Conservation (phyloP, 2,329 filamentous ascomycete genomes). For the Colletotrichum tofieldiae region DNA sequence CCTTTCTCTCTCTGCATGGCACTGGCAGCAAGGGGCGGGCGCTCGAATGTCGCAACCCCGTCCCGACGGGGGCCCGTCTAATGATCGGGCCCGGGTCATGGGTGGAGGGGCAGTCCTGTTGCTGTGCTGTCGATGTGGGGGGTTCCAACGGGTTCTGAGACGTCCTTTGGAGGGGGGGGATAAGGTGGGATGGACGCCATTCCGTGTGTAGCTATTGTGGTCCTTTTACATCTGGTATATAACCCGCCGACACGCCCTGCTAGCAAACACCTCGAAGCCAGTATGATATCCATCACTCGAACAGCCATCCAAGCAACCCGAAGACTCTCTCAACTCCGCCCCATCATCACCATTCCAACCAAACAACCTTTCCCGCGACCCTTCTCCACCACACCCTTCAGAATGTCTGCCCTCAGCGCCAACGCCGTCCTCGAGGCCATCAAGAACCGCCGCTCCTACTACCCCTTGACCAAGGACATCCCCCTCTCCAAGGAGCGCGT, state of each 20-base stretch:
- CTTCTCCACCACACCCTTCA: constrained; percentile 32
- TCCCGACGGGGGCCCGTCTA: constrained; percentile 53
- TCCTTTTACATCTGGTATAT: constrained; percentile 21
- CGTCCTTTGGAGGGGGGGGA: constrained; percentile 14
- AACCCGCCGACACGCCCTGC: constrained; percentile 15
- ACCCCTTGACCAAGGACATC: constrained; percentile 77
- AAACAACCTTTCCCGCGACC: constrained; percentile 22
- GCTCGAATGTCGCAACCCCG: constrained; percentile 33
- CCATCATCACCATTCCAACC: background rate
- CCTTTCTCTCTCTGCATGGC: background rate
- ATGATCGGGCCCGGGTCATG: constrained; percentile 31
- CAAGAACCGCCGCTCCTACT: constrained; percentile 79
- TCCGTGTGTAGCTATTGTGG: background rate
- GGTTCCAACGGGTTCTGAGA: constrained; percentile 34
- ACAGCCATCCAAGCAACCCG: constrained; percentile 27
- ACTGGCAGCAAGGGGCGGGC: background rate
- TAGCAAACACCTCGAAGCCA: too few relatives aligned
- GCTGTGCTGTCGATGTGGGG: constrained; percentile 29
- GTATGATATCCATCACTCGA: constrained; percentile 30
- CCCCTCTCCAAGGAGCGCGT: constrained; percentile 72
- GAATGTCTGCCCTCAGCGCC: constrained; percentile 54
- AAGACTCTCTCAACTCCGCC: constrained; percentile 27
- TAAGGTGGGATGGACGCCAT: constrained; percentile 15
- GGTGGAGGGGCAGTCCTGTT: constrained; percentile 17
- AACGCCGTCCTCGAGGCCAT: constrained; percentile 74